Evolutionary conservation across 2,329 filamentous ascomycete genomes (phyloP), one percentile per base, ranked within the genome.

Genomic region (Talaromyces sp.): DNA sequence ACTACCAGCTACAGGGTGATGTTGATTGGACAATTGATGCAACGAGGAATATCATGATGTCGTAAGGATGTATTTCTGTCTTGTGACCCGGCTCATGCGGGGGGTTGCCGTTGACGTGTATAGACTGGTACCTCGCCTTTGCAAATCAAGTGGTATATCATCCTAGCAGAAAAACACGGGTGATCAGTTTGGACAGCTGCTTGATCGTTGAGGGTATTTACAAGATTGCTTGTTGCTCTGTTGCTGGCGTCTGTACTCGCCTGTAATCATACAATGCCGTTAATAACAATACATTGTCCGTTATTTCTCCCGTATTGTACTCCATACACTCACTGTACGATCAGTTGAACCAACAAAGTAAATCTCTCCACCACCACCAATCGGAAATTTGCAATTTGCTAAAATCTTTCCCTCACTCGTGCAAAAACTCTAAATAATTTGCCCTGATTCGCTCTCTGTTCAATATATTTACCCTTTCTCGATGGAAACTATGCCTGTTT

Each of bases 21-120:
- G 7, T 18, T 33, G 28, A 52, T 52, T 52, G 48, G 25, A 31
- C 48, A 52, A 52, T 52, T 33, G 48, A 31, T 5, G 11, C 14
- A 8, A 18, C n/a, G 12, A 31, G n/a, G 16, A 18, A 33, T 35
- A 35, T 5, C 11, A 52, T 50, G 44, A 48, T 48, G 44, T 50
- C 23, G 33, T n/a, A 37, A 31, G 18, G 21, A 14, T n/a, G 28
- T 21, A n/a, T 8, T 48, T 14, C n/a, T 37, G 42, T 59, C 57
- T 39, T 59, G 57, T 59, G 57, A 59, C 57, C 39, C 33, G 57
- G 18, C 42, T 25, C 42, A 50, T 59, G 57, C 57, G 56, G 42
- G 55, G n/a, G 42, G 31, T 37, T 35, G 50, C 14, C 28, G 6
- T 23, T 28, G 57, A 50, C 33, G 44, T 50, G 44, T 50, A 40